Percentiles rank a stretch among this genome's conserved stretches.
Evolutionary conservation across 768 basidiomycete genomes (phyloP).

Genomic region (Coprinopsis cinerea): DNA sequence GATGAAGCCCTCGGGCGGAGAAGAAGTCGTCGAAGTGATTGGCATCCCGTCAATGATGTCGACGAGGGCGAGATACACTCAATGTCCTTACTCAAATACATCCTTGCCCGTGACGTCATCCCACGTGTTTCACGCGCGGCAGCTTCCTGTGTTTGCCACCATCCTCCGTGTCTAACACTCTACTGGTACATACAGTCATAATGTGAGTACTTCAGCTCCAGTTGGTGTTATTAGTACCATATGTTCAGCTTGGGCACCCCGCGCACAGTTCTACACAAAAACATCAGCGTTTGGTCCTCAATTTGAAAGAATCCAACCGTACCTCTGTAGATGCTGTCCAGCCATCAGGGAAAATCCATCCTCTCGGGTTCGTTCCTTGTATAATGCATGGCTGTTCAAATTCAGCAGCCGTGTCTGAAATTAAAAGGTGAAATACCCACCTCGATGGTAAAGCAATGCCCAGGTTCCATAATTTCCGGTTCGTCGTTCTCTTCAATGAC

Average conservation of each 20-base stretch:
- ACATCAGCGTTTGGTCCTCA: neutral
- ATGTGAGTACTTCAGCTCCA: conserved; percentile 76
- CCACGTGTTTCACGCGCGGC: conserved; percentile 16
- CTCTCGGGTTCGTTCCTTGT: conserved; percentile 61
- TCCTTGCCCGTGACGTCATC: conserved; percentile 19
- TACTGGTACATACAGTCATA: neutral
- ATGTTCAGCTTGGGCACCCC: conserved; percentile 84
- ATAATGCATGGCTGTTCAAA: conserved; percentile 60
- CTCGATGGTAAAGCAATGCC: conserved; percentile 93
- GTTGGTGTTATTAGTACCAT: conserved; percentile 78
- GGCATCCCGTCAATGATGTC: conserved; percentile 13
- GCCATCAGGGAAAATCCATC: conserved; percentile 84
- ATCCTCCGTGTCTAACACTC: too few species aligned
- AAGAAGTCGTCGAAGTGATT: conserved; percentile 17
- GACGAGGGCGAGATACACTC: too few species aligned
- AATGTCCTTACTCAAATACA: neutral
- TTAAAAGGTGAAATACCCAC: conserved; percentile 27
- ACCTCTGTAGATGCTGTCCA: conserved; percentile 93
- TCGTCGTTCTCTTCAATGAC: conserved; percentile 67
- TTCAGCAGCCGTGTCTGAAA: neutral
- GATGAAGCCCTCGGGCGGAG: conserved; percentile 45
- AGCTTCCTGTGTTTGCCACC: neutral
- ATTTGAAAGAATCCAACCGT: conserved; percentile 14
- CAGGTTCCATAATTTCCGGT: conserved; percentile 73
- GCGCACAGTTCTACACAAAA: conserved; percentile 58